Base-by-base conservation (phyloP, 2,329 filamentous ascomycete species). In the Fusarium lyarnte region DNA sequence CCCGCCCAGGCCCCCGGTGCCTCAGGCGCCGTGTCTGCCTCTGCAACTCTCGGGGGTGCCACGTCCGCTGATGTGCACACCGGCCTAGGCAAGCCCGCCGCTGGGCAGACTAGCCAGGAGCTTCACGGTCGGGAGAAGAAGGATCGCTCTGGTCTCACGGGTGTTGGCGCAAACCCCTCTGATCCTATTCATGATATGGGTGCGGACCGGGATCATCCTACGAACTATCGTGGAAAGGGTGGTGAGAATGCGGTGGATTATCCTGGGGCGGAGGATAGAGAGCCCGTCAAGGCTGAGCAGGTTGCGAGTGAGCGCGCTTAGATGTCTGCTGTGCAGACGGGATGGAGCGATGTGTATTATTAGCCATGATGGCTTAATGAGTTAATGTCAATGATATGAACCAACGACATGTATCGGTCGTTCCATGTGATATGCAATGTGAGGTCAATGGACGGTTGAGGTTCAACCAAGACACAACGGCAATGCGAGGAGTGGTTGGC, bases 1-100 rank as follows among this genome's bases (percentile, higher is more conserved):
- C 79, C 84, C 14, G 81, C 80, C 11, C 82, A 84, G 60, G 80
- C 81, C 19, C 69, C 75, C 9, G 71, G 78, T 31, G 72, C 77
- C 29, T 66, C 75, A 33, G 68, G 70, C 13, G 63, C 72, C 27
- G 79, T 80, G 9, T 74, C 74, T 19, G 81, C 84, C 1, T 75
- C 79, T 3, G 81, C 83, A 16, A 84, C 81, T 4, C 77, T 87
- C 4, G 74, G 72, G 5, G 86, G 85, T 19, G 81, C 85, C 6
- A 87, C 85, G 0, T 85, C 83, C 27, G 79, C 78, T 29, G 81
- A 84, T 64, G 80, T 88, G 2, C 77, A 87, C 78, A 75, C 76
- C 19, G 82, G 84, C 2, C 74, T 81, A n/a, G 85, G 85, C 5
- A 82, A 83, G 67, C 85, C 86, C 0, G 63, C 81, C 9, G 74